Conservation (phyloP, 768 basidiomycete species). For the Gloeopeniophorella convolvens region DNA sequence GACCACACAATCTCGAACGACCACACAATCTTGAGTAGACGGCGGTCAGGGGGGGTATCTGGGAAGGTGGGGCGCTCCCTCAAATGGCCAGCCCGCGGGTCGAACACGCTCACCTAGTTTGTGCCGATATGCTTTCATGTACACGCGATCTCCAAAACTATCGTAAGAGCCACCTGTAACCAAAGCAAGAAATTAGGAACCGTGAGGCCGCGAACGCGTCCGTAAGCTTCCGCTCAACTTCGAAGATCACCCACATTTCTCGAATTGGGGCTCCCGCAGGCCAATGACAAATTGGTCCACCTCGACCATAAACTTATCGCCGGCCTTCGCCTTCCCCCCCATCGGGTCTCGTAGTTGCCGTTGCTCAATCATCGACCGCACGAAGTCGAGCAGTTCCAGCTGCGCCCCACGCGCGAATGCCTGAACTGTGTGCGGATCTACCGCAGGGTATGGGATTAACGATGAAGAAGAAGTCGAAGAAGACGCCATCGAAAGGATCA, state of each 20-base stretch:
- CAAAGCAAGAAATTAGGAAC: slow-evolving; percentile 9
- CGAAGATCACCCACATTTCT: slow-evolving; percentile 14
- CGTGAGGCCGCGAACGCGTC: slow-evolving; percentile 1
- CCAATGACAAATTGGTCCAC: slow-evolving; percentile 20
- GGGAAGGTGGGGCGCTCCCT: too few species aligned
- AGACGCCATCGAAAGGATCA: slow-evolving; percentile 15
- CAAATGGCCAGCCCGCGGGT: not conserved
- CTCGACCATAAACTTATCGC: slow-evolving; percentile 18
- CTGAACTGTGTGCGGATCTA: slow-evolving; percentile 13
- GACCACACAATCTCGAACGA: slow-evolving; percentile 18
- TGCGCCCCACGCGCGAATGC: slow-evolving; percentile 11
- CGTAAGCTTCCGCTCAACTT: slow-evolving; percentile 3
- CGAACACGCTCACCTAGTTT: slow-evolving; percentile 10
- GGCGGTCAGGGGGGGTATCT: slow-evolving; percentile 17
- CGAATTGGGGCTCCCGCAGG: slow-evolving; percentile 17
- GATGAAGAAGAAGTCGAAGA: slow-evolving; percentile 9
- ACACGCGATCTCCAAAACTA: slow-evolving; percentile 19
- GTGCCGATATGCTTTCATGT: slow-evolving; percentile 19
- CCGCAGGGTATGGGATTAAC: slow-evolving; percentile 9
- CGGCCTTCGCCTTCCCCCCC: slow-evolving; percentile 13
- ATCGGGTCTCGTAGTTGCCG: slow-evolving; percentile 16
- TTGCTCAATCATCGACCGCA: slow-evolving; percentile 19
- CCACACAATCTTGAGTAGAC: slow-evolving; percentile 16
- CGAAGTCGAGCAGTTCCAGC: slow-evolving; percentile 16
- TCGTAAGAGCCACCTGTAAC: slow-evolving; percentile 16